Evolutionary conservation across 352 stramenopile genomes (phyloP).

Genomic region (Hyaloperonospora arabidopsidis): DNA sequence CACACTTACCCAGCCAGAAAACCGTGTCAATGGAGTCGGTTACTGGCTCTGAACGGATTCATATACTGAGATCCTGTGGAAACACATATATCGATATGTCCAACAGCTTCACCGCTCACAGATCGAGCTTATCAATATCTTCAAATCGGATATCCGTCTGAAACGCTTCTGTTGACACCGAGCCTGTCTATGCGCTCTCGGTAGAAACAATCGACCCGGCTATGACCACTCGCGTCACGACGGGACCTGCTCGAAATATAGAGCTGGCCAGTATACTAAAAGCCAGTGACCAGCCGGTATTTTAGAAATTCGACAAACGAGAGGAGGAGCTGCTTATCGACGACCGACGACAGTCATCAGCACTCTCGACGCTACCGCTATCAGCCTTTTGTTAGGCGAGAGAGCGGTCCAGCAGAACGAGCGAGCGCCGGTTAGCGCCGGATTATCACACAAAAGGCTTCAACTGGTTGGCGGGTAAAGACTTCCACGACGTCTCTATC

Average conservation of each 20-base stretch:
- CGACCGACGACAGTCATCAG: constrained; percentile 26
- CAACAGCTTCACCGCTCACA: too few species aligned
- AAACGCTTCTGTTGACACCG: not conserved
- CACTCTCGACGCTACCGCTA: constrained; percentile 2
- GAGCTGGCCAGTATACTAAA: constrained; percentile 10
- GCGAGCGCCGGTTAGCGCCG: too few species aligned
- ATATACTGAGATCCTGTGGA: not conserved
- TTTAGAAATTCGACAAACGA: constrained; percentile 21
- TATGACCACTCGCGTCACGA: constrained; percentile 14
- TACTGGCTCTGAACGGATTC: constrained; percentile 12
- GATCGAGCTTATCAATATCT: too few species aligned
- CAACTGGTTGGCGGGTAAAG: too few species aligned
- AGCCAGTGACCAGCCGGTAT: constrained; percentile 19
- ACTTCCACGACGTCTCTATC: too few species aligned
- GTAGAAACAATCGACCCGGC: not conserved
- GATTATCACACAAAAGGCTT: too few species aligned
- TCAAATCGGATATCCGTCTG: not conserved
- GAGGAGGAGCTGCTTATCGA: constrained; percentile 8
- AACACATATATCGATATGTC: not conserved
- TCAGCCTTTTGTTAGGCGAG: constrained; percentile 5
- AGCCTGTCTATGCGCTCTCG: too few species aligned
- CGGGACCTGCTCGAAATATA: constrained; percentile 22
- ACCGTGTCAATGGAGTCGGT: constrained; percentile 14
- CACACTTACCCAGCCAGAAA: constrained; percentile 1
- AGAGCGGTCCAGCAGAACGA: constrained; percentile 1